These are phyloP conservation scores for Liriodendron chinense DNA, from an alignment of 164 flowering plant species.

Conservation along the genomic window DNA sequence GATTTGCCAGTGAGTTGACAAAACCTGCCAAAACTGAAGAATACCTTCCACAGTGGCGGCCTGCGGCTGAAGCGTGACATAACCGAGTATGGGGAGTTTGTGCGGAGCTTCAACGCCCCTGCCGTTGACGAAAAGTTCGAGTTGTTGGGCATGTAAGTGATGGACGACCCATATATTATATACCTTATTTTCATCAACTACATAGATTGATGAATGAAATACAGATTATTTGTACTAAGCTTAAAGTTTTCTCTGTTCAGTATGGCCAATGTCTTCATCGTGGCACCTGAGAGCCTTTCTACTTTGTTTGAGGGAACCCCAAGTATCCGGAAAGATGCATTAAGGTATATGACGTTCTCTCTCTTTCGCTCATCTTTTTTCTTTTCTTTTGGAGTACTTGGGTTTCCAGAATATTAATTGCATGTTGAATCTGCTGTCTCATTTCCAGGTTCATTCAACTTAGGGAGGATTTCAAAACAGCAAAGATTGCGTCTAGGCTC, in stretches of 20 bases:
- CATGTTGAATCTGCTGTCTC: no score
- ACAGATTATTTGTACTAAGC: background rate
- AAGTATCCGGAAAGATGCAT: constrained; percentile 89
- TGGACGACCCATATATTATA: background rate
- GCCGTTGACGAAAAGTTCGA: constrained; percentile 95
- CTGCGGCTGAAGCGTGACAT: constrained; percentile 94
- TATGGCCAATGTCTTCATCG: constrained; percentile 97
- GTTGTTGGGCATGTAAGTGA: constrained; percentile 86
- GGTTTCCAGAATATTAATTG: no score
- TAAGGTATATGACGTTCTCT: constrained; percentile 59
- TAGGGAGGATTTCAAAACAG: no score
- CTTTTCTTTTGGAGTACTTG: no score
- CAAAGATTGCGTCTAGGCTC: no score
- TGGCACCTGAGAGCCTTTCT: constrained; percentile 95
- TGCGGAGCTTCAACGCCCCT: constrained; percentile 94
- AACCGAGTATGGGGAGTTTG: constrained; percentile 95
- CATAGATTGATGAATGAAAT: background rate
- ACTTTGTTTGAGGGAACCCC: constrained; percentile 92
- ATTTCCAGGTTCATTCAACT: no score
- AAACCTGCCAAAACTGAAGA: background rate
- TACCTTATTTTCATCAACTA: background rate
- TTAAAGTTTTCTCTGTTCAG: constrained; percentile 30
- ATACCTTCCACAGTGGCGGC: constrained; percentile 64
- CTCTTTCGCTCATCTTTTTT: background rate
- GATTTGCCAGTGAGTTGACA: background rate